Evolutionary conservation across 1,284 basidiomycete species (phyloP).

Genomic region (Irpex sp.): DNA sequence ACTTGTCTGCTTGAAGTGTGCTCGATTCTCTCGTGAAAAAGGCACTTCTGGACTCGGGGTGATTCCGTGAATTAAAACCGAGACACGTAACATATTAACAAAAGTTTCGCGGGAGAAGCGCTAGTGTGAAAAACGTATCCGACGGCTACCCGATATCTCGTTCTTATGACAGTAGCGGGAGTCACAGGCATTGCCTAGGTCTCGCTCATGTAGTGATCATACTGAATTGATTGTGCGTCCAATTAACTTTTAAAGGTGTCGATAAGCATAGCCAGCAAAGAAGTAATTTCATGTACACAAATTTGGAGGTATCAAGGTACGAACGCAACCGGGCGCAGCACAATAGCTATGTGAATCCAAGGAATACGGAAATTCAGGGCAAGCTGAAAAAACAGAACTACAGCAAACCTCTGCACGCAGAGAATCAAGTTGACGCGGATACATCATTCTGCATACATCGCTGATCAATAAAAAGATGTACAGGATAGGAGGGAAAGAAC

Average conservation of each 20-base stretch:
- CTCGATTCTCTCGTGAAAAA: too few species aligned
- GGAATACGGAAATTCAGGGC: too few species aligned
- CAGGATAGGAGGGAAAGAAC: slow-evolving; percentile 9
- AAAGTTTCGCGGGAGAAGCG: slow-evolving; percentile 8
- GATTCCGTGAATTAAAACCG: not conserved
- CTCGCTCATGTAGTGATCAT: not conserved
- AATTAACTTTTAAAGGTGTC: not conserved
- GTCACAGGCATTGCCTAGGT: not conserved
- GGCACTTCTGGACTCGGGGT: not conserved
- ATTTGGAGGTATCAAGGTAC: not conserved
- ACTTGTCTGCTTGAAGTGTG: too few species aligned
- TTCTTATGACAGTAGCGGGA: not conserved
- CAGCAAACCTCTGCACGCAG: not conserved
- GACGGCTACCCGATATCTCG: not conserved
- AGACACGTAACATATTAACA: not conserved
- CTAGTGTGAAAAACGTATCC: not conserved
- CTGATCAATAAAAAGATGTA: not conserved
- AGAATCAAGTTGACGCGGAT: not conserved
- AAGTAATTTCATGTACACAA: not conserved
- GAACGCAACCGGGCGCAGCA: not conserved
- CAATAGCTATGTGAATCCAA: too few species aligned
- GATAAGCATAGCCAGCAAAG: not conserved
- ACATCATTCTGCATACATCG: slow-evolving; percentile 6
- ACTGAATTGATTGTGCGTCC: not conserved
- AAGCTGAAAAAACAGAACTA: too few species aligned